Conservation (phyloP, 2,329 filamentous ascomycete species). For the Trichoderma sp. region DNA sequence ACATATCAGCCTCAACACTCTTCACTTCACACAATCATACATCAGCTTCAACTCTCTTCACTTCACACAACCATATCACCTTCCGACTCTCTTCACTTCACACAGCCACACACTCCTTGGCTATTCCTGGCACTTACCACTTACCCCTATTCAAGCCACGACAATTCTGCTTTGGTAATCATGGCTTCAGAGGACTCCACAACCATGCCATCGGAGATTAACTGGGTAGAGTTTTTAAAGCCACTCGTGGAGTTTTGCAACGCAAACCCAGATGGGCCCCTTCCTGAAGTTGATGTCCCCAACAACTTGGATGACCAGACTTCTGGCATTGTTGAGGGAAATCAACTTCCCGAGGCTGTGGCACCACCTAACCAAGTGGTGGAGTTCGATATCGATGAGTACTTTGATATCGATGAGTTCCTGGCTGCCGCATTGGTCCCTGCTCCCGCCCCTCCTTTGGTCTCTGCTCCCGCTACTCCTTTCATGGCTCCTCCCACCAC, state of each 20-base stretch:
- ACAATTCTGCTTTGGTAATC: not conserved
- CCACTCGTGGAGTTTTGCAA: not conserved
- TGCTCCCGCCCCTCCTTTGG: too few species aligned
- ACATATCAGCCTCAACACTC: not conserved
- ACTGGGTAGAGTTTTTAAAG: too few species aligned
- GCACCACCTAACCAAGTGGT: too few species aligned
- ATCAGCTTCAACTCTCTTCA: not conserved
- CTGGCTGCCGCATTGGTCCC: too few species aligned
- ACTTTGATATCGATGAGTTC: too few species aligned
- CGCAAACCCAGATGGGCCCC: not conserved
- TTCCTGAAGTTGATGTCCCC: not conserved
- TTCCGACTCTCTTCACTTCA: not conserved
- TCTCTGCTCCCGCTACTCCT: too few species aligned
- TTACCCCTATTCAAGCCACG: not conserved
- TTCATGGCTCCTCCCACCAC: not conserved
- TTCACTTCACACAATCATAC: not conserved
- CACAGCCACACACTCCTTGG: not conserved
- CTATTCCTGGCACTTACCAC: not conserved
- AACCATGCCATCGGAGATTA: not conserved
- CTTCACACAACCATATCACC: not conserved
- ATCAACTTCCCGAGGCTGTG: too few species aligned
- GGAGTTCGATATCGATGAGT: too few species aligned
- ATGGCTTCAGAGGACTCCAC: not conserved
- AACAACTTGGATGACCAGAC: not conserved
- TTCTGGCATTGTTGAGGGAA: too few species aligned